These are phyloP conservation scores for Hypoxylon sp. DNA, from an alignment of 2,329 filamentous ascomycete species.

Conservation along the genomic window DNA sequence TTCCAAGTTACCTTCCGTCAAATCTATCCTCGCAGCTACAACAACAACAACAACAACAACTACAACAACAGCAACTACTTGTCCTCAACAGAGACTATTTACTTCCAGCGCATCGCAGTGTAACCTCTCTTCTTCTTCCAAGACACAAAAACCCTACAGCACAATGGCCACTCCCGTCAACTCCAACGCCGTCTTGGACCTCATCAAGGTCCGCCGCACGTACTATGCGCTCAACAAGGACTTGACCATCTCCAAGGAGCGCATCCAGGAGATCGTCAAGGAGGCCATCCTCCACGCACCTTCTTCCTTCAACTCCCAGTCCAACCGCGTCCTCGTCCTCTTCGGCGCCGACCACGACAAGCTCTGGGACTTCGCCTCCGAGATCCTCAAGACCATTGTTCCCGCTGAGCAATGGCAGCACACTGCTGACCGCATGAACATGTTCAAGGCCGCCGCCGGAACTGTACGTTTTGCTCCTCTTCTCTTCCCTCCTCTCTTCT, in stretches of 20 bases:
- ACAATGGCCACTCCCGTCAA: constrained; percentile 54
- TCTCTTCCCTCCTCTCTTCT: background rate
- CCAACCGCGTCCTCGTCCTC: constrained; percentile 79
- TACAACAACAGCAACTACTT: constrained; percentile 25
- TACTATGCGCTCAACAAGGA: constrained; percentile 74
- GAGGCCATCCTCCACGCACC: constrained; percentile 74
- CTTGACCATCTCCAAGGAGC: constrained; percentile 63
- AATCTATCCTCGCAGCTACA: constrained; percentile 3
- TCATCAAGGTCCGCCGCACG: constrained; percentile 73
- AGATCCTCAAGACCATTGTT: constrained; percentile 73
- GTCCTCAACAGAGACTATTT: constrained; percentile 37
- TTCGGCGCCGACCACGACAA: constrained; percentile 84
- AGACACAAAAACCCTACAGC: too few relatives aligned
- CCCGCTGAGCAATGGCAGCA: constrained; percentile 68
- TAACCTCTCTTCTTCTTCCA: too few relatives aligned
- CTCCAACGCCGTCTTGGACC: constrained; percentile 66
- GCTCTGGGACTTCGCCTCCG: constrained; percentile 80
- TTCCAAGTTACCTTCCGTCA: too few relatives aligned
- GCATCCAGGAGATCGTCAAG: constrained; percentile 72
- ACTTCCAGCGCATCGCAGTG: constrained; percentile 33
- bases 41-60: constrained; percentile 11
- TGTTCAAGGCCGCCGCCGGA: constrained; percentile 78
- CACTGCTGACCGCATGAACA: constrained; percentile 53
- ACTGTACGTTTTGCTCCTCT: constrained; percentile 63
- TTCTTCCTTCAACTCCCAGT: constrained; percentile 89